phyloP scores from a whole-genome alignment of 2,329 filamentous ascomycete species.

The Annulohypoxylon truncatum region DNA sequence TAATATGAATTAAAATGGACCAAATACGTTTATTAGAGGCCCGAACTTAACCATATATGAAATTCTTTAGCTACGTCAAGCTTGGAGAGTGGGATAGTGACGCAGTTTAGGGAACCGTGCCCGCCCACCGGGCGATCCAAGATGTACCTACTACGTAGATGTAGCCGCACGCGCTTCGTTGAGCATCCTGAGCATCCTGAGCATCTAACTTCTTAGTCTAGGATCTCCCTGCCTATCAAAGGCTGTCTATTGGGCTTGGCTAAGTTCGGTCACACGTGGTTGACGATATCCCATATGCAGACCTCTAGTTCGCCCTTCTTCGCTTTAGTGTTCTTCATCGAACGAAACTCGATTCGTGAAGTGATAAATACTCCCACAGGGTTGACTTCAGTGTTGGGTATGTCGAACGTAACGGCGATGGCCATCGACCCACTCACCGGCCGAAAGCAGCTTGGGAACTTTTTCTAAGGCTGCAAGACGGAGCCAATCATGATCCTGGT shows the following conservation, averaged over 20 bases:
- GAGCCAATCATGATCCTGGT: slow-evolving; percentile 35
- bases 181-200: not conserved
- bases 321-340: not conserved
- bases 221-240: slow-evolving; percentile 18
- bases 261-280: slow-evolving; percentile 18
- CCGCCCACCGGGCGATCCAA: slow-evolving; percentile 23
- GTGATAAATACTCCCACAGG: slow-evolving; percentile 28
- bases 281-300: slow-evolving; percentile 6
- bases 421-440: slow-evolving; percentile 18
- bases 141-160: slow-evolving; percentile 1
- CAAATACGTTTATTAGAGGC: slow-evolving; percentile 1
- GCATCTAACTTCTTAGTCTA: not conserved
- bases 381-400: slow-evolving; percentile 34
- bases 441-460: slow-evolving; percentile 33
- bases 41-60: slow-evolving; percentile 5
- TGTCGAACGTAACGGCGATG: slow-evolving; percentile 34
- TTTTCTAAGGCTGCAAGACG: slow-evolving; percentile 25
- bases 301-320: not conserved
- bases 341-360: slow-evolving; percentile 12
- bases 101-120: slow-evolving; percentile 13
- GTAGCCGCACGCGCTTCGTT: slow-evolving; percentile 23
- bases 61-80: slow-evolving; percentile 2
- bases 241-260: not conserved
- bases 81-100: not conserved
- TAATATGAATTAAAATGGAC: not conserved